Percentiles rank a stretch among this genome's conserved stretches.
Conservation (phyloP, 352 stramenopile species). For the Globisporangium recalcitrans region DNA sequence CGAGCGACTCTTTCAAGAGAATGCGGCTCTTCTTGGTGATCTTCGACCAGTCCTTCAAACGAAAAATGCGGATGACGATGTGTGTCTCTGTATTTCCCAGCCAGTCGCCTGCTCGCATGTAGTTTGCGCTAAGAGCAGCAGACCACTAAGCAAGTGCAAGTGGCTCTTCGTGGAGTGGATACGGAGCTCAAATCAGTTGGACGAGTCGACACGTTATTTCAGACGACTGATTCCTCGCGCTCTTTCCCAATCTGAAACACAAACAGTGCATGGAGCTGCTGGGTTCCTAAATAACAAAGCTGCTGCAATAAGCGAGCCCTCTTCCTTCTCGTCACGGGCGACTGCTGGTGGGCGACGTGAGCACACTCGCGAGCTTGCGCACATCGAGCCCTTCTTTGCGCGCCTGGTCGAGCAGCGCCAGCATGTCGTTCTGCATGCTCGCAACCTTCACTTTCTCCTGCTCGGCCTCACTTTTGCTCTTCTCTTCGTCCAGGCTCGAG, state of each 20-base stretch:
- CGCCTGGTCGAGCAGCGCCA: conserved; percentile 64
- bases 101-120: background rate
- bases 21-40: background rate
- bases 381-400: conserved; percentile 65
- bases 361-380: conserved; percentile 36
- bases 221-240: background rate
- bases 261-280: background rate
- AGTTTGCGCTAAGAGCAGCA: background rate
- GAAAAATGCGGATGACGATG: too few species aligned
- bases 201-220: background rate
- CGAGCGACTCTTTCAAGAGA: background rate
- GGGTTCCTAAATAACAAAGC: background rate
- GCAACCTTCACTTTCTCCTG: conserved; percentile 49
- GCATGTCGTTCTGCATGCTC: conserved; percentile 61
- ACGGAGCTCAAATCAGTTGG: background rate
- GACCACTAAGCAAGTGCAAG: too few species aligned
- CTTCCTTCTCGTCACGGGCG: conserved; percentile 1
- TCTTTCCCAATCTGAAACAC: background rate
- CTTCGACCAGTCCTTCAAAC: background rate
- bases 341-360: conserved; percentile 14
- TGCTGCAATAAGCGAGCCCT: background rate
- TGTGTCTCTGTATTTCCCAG: too few species aligned
- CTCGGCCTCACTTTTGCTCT: conserved; percentile 49
- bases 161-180: background rate
- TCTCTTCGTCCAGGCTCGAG: conserved; percentile 79